Evolutionary conservation across 495 filamentous ascomycete genomes (phyloP).

Genomic region (Viridothelium virens): DNA sequence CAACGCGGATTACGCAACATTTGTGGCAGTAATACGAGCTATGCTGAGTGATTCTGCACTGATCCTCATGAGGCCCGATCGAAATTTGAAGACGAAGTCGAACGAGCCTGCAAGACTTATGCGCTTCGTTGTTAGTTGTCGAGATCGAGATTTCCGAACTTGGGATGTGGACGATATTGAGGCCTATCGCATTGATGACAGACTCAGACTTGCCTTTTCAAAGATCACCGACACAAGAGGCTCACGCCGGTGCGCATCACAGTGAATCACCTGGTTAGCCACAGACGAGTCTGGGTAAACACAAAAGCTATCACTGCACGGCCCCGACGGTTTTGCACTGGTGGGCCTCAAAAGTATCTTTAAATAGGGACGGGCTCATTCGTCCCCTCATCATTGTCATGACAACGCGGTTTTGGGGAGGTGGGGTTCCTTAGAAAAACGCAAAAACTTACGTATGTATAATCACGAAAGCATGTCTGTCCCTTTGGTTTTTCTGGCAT

Average conservation of each 20-base stretch:
- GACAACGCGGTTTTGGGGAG: slow-evolving; percentile 17
- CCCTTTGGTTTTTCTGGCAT: slow-evolving; percentile 35
- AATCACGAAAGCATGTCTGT: slow-evolving; percentile 27
- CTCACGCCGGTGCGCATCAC: not conserved
- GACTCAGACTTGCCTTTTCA: slow-evolving; percentile 21
- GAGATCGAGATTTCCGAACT: too few relatives aligned
- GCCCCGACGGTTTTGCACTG: not conserved
- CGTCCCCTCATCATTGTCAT: slow-evolving; percentile 16
- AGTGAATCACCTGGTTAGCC: slow-evolving; percentile 9
- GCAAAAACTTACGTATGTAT: slow-evolving; percentile 2
- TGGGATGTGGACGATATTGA: not conserved
- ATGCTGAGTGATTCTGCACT: not conserved
- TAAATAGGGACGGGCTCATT: not conserved
- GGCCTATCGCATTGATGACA: not conserved
- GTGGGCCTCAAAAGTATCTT: slow-evolving; percentile 18
- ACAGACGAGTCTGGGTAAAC: slow-evolving; percentile 14
- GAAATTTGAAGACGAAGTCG: not conserved
- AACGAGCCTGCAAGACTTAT: not conserved
- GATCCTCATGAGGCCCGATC: not conserved
- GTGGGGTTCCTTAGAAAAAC: not conserved
- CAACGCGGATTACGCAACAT: not conserved
- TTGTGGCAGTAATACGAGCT: not conserved
- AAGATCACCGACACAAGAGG: slow-evolving; percentile 9
- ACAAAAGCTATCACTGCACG: not conserved
- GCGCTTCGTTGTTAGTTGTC: not conserved